Evolutionary conservation across 2,329 filamentous ascomycete species (phyloP), one percentile per base, ranked within the genome.

Genomic region (Neoarthrinium moseri): DNA sequence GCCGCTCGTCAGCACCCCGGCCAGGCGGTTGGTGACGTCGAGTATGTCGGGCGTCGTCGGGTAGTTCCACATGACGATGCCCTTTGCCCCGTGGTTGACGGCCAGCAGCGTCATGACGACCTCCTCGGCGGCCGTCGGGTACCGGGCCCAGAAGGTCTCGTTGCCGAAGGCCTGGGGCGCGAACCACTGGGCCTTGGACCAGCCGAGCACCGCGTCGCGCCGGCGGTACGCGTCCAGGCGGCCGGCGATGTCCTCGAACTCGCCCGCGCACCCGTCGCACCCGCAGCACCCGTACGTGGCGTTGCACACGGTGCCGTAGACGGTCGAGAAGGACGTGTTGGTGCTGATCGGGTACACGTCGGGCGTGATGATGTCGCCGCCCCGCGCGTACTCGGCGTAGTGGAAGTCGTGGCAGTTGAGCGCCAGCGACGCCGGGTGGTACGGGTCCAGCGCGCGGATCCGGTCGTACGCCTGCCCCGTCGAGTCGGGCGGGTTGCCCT

Each of bases 381-480:
- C 76, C 2, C 66, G 56, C 2, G 70, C 61, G 53, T 79, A 79
- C n/a, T 72, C 63, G 21, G 59, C 49, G 55, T 75, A 79, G 55
- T 76, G 69, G 56, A 74, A 79, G 51, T 78, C 74, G 37, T 68
- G 67, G 58, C 76, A 79, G 51, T 78, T 79, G 23, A 79, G 61
- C 4, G 70, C 69, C 4, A 78, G 63, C 5, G 67, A 72, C n/a
- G 76, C 65, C 0, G 75, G 75, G 56, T 78, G 76, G 51, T 77
- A 79, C 0, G 72, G 72, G 51, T 80, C 76, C 5, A 75, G 53
- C 4, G 55, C 52, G 43, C 68, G 69, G 49, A 78, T 67, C 34
- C 64, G 53, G 10, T 68, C 56, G 55, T 77, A 76, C 0, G 72
- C 63, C 15, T 66, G 48, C 6, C 54, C 53, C 0, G 75, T 73